Evolutionary conservation across 768 basidiomycete species (phyloP).

Genomic region (Dacryopinax primogenitus): DNA sequence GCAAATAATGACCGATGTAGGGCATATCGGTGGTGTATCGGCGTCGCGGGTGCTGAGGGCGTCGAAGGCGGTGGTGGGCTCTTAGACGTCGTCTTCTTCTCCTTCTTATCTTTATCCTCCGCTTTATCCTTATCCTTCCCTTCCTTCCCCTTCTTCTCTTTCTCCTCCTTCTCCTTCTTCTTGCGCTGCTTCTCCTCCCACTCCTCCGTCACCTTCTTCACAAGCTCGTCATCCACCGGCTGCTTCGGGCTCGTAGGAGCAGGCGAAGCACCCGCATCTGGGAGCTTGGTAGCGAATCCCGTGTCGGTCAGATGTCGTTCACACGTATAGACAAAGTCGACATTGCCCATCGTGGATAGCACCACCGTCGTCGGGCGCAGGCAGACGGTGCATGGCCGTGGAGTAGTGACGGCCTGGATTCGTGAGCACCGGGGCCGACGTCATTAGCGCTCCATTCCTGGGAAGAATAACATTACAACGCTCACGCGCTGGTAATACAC

Average conservation of each 20-base stretch:
- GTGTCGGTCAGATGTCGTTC: slow-evolving; percentile 64
- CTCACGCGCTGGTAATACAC: slow-evolving; percentile 77
- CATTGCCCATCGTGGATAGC: slow-evolving; percentile 66
- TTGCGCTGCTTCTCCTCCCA: slow-evolving; percentile 62
- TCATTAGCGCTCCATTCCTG: neutral
- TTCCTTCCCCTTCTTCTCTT: slow-evolving; percentile 23
- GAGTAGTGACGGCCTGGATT: neutral
- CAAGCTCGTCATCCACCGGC: slow-evolving; percentile 48
- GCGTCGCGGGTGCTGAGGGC: slow-evolving; percentile 15
- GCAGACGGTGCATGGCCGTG: slow-evolving; percentile 27
- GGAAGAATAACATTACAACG: slow-evolving; percentile 22
- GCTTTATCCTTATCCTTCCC: slow-evolving; percentile 18
- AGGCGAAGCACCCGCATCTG: slow-evolving; percentile 23
- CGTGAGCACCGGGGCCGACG: neutral
- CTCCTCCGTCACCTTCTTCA: slow-evolving; percentile 62
- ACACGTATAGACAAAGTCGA: slow-evolving; percentile 81
- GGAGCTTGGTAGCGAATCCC: slow-evolving; percentile 53
- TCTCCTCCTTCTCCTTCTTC: slow-evolving; percentile 40
- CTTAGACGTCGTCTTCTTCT: slow-evolving; percentile 29
- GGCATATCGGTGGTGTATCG: slow-evolving; percentile 54
- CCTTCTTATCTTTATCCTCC: slow-evolving; percentile 19
- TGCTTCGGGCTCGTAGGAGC: slow-evolving; percentile 26
- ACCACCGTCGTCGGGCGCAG: slow-evolving; percentile 69
- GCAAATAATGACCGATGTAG: slow-evolving; percentile 75
- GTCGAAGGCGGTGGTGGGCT: slow-evolving; percentile 18